Percentiles rank a stretch among this genome's conserved stretches.
Conservation (phyloP, 352 stramenopile species). For the Peronospora tabacina region DNA sequence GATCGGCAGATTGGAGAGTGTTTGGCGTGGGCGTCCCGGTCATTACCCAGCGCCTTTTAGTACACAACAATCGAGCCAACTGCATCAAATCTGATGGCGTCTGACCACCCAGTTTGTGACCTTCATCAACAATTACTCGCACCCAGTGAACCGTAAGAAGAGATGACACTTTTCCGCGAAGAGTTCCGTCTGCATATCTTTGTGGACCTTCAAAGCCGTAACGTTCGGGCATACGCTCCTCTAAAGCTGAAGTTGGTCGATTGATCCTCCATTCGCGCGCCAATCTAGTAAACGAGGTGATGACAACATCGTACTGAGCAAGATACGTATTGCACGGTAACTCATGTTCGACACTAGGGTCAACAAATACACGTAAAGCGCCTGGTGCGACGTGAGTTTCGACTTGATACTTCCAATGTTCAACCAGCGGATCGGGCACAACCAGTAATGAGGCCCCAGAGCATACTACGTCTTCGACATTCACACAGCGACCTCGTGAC, state of each 20-base stretch:
- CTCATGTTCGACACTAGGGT: slow-evolving; percentile 27
- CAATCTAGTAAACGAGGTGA: slow-evolving; percentile 64
- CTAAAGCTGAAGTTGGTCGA: slow-evolving; percentile 49
- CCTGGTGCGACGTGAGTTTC: slow-evolving; percentile 36
- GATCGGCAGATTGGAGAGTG: slow-evolving; percentile 68
- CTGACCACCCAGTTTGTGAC: slow-evolving; percentile 86
- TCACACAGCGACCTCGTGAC: slow-evolving; percentile 38
- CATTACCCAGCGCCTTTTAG: slow-evolving; percentile 93
- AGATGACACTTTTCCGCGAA: slow-evolving; percentile 45
- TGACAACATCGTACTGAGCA: slow-evolving; percentile 56
- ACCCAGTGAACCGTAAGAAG: slow-evolving; percentile 72
- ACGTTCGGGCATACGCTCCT: slow-evolving; percentile 53
- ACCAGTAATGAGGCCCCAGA: slow-evolving; percentile 60
- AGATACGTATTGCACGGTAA: slow-evolving; percentile 41
- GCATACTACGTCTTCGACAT: slow-evolving; percentile 33
- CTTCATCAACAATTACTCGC: slow-evolving; percentile 93
- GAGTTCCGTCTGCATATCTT: slow-evolving; percentile 51
- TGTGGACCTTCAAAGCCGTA: slow-evolving; percentile 56
- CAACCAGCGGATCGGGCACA: slow-evolving; percentile 61
- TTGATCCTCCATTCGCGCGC: slow-evolving; percentile 56
- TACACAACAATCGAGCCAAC: slow-evolving; percentile 73
- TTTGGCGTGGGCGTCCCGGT: slow-evolving; percentile 94
- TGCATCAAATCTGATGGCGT: slow-evolving; percentile 61
- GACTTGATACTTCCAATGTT: slow-evolving; percentile 78
- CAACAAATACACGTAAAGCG: slow-evolving; percentile 40